Conservation (phyloP, 441 rosid species). For the Dalechampia spathulata region DNA sequence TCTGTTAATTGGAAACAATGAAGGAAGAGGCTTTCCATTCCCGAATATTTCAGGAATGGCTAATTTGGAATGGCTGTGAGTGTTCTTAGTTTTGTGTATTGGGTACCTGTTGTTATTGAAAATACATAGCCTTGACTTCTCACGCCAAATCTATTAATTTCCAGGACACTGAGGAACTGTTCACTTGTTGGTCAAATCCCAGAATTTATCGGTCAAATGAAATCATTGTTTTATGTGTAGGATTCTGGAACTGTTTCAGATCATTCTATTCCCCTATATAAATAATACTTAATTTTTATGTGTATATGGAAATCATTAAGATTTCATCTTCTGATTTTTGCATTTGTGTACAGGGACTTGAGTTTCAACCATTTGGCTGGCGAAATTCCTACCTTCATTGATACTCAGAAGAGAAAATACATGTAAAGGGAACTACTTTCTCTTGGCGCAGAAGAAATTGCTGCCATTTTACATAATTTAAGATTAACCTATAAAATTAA, state of each 20-base stretch:
- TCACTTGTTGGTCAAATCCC: conserved; percentile 4
- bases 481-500: too few species aligned
- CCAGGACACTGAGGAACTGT: conserved; percentile 7
- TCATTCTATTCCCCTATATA: too few species aligned
- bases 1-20: background rate
- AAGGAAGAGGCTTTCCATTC: conserved; percentile 1
- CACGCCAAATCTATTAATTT: background rate
- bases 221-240: background rate
- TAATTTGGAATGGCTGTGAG: background rate
- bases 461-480: too few species aligned
- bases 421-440: background rate
- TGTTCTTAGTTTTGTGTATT: background rate
- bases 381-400: background rate
- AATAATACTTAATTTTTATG: too few species aligned
- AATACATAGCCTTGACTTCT: background rate
- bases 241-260: too few species aligned
- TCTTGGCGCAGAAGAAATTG: background rate
- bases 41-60: conserved; percentile 9
- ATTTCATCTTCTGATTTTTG: background rate
- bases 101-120: background rate
- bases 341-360: background rate
- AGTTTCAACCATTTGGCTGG: conserved; percentile 4
- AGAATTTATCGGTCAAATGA: background rate
- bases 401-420: background rate
- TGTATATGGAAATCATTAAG: background rate